Percentiles rank a stretch among this genome's conserved stretches.
These are phyloP conservation scores for Auxenochlorella pyrenoidosa DNA, from an alignment of 139 green algal species.

Conservation along the genomic window DNA sequence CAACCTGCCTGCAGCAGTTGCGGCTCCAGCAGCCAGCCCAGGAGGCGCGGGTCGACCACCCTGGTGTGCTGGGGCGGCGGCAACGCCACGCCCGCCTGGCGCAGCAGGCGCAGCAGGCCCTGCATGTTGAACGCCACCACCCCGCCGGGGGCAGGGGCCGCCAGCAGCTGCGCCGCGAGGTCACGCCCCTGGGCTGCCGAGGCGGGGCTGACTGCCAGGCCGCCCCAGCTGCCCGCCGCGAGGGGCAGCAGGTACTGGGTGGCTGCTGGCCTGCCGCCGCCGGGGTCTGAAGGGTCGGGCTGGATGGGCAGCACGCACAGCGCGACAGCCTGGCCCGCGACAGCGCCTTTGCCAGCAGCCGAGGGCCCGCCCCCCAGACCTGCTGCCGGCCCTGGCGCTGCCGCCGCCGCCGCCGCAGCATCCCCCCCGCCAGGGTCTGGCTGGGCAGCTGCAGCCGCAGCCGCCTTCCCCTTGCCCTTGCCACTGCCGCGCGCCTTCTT, in stretches of 20 bases:
- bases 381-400: neutral
- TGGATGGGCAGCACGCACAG: conserved; percentile 37
- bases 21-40: conserved; percentile 54
- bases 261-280: neutral
- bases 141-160: neutral
- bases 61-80: conserved; percentile 2
- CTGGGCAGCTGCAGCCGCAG: neutral
- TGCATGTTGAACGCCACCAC: conserved; percentile 31
- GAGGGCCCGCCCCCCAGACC: neutral
- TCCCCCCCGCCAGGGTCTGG: no score
- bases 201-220: neutral
- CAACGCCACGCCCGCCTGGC: neutral
- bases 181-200: neutral
- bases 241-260: conserved; percentile 19
- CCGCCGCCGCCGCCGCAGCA: neutral
- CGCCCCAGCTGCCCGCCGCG: conserved; percentile 9
- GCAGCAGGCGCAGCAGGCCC: conserved; percentile 23
- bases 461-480: neutral
- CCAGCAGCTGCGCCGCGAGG: conserved; percentile 17
- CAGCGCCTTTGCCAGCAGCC: neutral
- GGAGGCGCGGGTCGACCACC: conserved; percentile 30
- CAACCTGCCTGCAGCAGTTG: conserved; percentile 50
- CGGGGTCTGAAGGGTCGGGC: neutral
- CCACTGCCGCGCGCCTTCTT: conserved; percentile 3
- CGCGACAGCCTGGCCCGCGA: neutral